Base-by-base conservation (phyloP, 2,329 filamentous ascomycete genomes). In the Pseudopyricularia javanii region DNA sequence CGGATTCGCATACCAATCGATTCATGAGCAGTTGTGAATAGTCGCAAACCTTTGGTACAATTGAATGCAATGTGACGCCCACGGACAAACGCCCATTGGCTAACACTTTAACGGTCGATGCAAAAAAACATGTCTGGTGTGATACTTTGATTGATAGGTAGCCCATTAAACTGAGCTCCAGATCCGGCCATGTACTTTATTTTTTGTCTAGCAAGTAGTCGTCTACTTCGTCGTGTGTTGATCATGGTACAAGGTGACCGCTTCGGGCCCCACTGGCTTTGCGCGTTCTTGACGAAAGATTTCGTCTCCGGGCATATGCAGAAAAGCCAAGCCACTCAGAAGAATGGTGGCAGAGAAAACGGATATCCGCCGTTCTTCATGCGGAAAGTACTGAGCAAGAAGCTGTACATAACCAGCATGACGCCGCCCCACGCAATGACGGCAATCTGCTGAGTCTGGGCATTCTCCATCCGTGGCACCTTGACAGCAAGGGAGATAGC, bases 351-450 rank as follows among this genome's bases (percentile, higher is more conserved):
- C 56, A 98, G 77, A 64, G 83, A 90, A 71, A 97, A 96, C 15
- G 91, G 91, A 70, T 98, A 98, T 24, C 89, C 89, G 33, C 83
- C 83, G 65, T 97, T 98, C 83, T 98, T 98, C 62, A 86, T 75
- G 62, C 91, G 83, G 79, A 98, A 98, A 57, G 95, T 76, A 69
- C 88, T 96, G 59, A 98, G 79, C 57, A 98, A 75, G 71, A 95
- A 93, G 73, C 91, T 95, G 75, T 97, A 97, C 70, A 90, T 82
- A 57, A 86, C 70, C 60, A 95, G 83, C 54, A 96, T 70, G 30
- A 93, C 73, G 47, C 74, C 80, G 20, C 81, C 83, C 87, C 90
- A 96, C 45, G 86, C 74, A 54, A 96, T 70, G 6, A 95, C 84
- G 34, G 86, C 85, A 35, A 93, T 72, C 66, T 93, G 85, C 70